Base-by-base conservation (phyloP, 768 basidiomycete genomes). In the Rhodotorula diobovata region DNA sequence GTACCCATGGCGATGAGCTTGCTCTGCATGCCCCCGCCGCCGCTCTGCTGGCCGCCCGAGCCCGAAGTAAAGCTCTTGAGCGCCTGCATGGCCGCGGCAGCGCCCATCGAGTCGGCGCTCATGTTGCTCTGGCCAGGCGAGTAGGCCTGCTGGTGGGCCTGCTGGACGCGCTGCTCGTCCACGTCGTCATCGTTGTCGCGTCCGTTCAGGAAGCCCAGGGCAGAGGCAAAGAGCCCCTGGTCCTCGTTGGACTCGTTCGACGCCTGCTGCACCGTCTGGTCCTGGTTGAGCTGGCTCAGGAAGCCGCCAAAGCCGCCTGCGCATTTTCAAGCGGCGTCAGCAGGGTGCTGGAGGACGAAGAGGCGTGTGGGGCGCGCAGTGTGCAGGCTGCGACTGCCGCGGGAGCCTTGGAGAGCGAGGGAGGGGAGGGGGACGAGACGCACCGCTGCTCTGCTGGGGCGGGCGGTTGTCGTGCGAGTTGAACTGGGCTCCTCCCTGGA, bases 1-100 rank as follows among this genome's bases (percentile, higher is more conserved):
- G n/a, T 35, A 68, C 67, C 72, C 53, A 59, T 43, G 1, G 66
- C 69, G 58, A 74, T 67, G 8, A 74, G 56, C 59, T 68, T 58
- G n/a, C 30, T 45, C 63, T 74, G 69, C 51, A 68, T 61, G 23
- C 48, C 51, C 3, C 66, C 68, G 14, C 72, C 72, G 3, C 45
- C 7, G 10, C 6, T 21, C 6, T 15, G 25, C 37, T 50, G 46
- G 37, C 50, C 32, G 46, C 35, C 43, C 43, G 18, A 37, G 25
- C 41, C 55, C 9, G 50, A 41, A 0, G 55, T 62, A 51, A 65
- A 71, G 30, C 32, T 51, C 60, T 74, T 71, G 55, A 74, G 61
- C 37, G 73, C 73, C 30, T 75, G 67, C 46, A 75, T 35, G 8
- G 70, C 73, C 2, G 73, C 73, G 2, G 69, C 70, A 7, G 53